phyloP scores from a whole-genome alignment of 306 rosid genomes.

The Cucumis cinereus region DNA sequence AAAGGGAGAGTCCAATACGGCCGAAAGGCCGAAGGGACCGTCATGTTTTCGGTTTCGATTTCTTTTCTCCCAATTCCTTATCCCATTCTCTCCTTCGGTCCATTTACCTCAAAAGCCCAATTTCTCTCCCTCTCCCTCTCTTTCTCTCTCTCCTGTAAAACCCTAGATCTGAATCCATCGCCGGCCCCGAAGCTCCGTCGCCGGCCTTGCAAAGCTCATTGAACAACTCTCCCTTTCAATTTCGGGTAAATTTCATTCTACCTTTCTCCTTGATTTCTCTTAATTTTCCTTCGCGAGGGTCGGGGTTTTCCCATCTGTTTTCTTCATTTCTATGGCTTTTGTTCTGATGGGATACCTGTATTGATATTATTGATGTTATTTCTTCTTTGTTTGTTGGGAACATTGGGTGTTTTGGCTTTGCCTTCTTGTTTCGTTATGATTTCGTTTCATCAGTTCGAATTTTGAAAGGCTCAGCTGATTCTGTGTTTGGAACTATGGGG shows the following conservation, averaged over 20 bases:
- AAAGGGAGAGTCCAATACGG: neutral
- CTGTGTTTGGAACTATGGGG: neutral
- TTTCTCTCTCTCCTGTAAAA: slow-evolving; percentile 17
- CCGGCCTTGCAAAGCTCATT: slow-evolving; percentile 16
- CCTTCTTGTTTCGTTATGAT: neutral
- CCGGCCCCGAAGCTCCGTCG: slow-evolving; percentile 23
- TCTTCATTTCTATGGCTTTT: neutral
- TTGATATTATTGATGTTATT: neutral
- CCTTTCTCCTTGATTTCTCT: neutral
- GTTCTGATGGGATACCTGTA: neutral
- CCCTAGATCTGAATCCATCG: slow-evolving; percentile 60
- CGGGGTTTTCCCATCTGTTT: neutral
- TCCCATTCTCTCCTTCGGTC: slow-evolving; percentile 37
- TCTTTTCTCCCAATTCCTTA: neutral
- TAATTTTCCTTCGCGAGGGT: neutral
- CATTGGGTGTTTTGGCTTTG: neutral
- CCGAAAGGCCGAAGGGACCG: neutral
- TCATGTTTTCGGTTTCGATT: neutral
- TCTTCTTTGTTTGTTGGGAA: neutral
- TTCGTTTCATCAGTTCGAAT: neutral
- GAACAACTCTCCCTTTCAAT: neutral
- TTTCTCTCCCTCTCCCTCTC: slow-evolving; percentile 9
- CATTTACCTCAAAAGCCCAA: slow-evolving; percentile 77
- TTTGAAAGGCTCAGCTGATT: neutral
- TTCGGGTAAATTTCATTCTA: neutral